Evolutionary conservation across 225 moss, liverwort and hornwort species (phyloP).

Genomic region (Antitrichia curtipendula): DNA sequence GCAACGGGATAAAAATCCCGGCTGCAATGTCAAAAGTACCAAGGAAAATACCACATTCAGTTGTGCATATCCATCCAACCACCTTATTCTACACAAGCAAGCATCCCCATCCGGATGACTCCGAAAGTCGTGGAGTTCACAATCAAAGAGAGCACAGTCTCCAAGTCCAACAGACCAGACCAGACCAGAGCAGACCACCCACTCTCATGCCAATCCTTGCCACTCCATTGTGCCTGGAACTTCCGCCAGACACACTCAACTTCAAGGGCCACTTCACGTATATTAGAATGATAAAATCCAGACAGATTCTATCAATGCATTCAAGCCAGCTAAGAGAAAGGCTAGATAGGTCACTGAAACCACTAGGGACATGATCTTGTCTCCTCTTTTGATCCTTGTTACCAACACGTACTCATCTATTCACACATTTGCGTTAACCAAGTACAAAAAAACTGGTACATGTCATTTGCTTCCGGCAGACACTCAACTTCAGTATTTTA

Average conservation of each 20-base stretch:
- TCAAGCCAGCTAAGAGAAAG: background rate
- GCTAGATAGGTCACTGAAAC: background rate
- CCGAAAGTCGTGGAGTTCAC: background rate
- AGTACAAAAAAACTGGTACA: background rate
- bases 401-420: background rate
- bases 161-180: background rate
- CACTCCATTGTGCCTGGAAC: background rate
- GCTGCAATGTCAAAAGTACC: background rate
- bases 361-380: background rate
- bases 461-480: background rate
- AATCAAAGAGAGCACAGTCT: background rate
- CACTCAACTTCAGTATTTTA: background rate
- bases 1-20: background rate
- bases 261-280: too few species aligned
- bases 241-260: background rate
- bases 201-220: background rate
- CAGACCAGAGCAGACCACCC: background rate
- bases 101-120: background rate
- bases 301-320: background rate
- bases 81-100: background rate
- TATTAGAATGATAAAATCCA: background rate
- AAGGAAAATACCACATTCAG: too few species aligned
- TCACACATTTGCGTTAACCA: rapidly evolving
- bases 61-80: background rate
- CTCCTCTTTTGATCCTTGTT: background rate